Evolutionary conservation across 495 filamentous ascomycete species (phyloP).

Genomic region (Thermochaetoides thermophila): DNA sequence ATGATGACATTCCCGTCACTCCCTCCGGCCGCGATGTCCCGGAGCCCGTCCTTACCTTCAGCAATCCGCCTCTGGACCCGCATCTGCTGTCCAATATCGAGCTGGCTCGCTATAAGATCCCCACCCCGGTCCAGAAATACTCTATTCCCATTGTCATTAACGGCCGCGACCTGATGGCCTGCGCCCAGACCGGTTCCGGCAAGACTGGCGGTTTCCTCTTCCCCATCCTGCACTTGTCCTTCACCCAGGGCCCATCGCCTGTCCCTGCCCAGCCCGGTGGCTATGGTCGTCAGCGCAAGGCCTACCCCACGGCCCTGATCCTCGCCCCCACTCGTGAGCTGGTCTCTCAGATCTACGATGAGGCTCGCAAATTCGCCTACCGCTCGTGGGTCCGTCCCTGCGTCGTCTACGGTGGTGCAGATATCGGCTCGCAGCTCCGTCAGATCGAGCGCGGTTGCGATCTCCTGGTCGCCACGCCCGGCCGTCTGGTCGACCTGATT

Average conservation of each 20-base stretch:
- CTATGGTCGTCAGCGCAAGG: slow-evolving; percentile 81
- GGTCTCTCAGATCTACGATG: slow-evolving; percentile 96
- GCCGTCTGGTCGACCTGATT: slow-evolving; percentile 92
- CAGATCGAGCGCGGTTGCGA: slow-evolving; percentile 97
- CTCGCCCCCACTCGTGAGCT: slow-evolving; percentile 93
- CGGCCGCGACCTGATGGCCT: slow-evolving; percentile 96
- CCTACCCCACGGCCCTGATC: slow-evolving; percentile 88
- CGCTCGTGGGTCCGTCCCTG: slow-evolving; percentile 97
- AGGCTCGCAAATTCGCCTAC: slow-evolving; percentile 95
- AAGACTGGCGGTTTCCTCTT: slow-evolving; percentile 99
- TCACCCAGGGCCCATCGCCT: slow-evolving; percentile 66
- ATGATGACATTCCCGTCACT: slow-evolving; percentile 97
- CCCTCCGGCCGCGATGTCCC: slow-evolving; percentile 89
- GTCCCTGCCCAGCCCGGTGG: slow-evolving; percentile 47
- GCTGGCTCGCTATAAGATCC: slow-evolving; percentile 81
- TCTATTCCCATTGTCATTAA: slow-evolving; percentile 95
- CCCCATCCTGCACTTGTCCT: slow-evolving; percentile 93
- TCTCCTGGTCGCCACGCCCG: slow-evolving; percentile 90
- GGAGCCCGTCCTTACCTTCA: slow-evolving; percentile 79
- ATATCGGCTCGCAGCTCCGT: slow-evolving; percentile 91
- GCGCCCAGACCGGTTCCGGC: slow-evolving; percentile 96
- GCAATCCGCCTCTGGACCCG: slow-evolving; percentile 84
- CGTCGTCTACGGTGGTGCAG: slow-evolving; percentile 97
- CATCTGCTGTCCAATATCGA: slow-evolving; percentile 85
- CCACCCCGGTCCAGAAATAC: slow-evolving; percentile 95